Evolutionary conservation across 179 eudicot genomes (phyloP), one percentile per base, ranked within the genome.

Genomic region (Beta corolliflora): DNA sequence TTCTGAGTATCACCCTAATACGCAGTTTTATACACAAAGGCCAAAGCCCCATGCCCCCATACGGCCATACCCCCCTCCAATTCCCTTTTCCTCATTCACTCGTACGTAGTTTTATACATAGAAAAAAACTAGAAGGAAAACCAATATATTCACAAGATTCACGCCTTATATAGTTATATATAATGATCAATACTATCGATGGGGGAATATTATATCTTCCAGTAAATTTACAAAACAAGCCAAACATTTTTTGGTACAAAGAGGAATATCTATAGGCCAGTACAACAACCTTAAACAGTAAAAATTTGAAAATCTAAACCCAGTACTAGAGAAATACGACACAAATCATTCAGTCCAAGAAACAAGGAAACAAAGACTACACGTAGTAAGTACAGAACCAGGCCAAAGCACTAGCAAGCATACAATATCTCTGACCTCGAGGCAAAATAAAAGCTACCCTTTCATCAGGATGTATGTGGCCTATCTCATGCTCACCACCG

Each of bases 401-500:
- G 56, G 80, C 65, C 74, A 52, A 59, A 67, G 15, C 54, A 68
- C 70, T 64, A 80, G 73, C 65, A 81, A 67, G 36, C 82, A 10
- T 81, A 59, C 71, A 58, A 60, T 18, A 61, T 59, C 16, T 66
- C 56, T 21, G 67, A 65, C n/a, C n/a, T 70, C 75, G 55, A 67
- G 65, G 66, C 77, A 67, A 56, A 48, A 75, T 76, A 71, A 59
- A 7, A 61, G 78, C 75, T 44, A 76, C 54, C 79, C 15, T 53
- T 72, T 7, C 59, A 56, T n/a, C 77, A 59, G 31, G 63, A 53
- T 31, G 11, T 6, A 3, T 15, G 53, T 19, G 65, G 48, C 77
- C 86, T 78, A 94, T 90, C 97, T 89, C 86, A 96, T 66, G 81
- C 89, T 93, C 93, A 94, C 81, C 71, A 87, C 86, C 50, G 98